A percentile compares a stretch with the other conserved stretches of the same genome.
Evolutionary conservation across 2,329 filamentous ascomycete genomes (phyloP).

Genomic region (Sclerotinia sclerotiorum): DNA sequence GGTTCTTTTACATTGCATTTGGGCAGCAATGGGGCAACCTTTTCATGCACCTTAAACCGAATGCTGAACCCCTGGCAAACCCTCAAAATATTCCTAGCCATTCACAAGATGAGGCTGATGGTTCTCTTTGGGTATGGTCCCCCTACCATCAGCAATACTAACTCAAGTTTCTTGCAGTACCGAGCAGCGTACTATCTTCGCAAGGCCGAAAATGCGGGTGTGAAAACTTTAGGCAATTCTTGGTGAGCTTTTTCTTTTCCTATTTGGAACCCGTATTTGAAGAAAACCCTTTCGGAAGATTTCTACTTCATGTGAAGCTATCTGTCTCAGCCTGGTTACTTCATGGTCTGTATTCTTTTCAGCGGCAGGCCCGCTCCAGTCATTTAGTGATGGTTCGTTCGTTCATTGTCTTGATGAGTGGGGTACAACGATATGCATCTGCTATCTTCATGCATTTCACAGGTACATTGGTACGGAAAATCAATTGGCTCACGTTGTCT

Average conservation of each 20-base stretch:
- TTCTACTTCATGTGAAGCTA: conserved; percentile 15
- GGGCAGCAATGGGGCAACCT: conserved; percentile 47
- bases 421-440: conserved; percentile 20
- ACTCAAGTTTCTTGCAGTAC: conserved; percentile 53
- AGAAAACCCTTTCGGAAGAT: neutral
- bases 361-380: conserved; percentile 20
- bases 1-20: conserved; percentile 41
- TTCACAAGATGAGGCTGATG: conserved; percentile 49
- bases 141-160: conserved; percentile 1
- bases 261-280: neutral
- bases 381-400: conserved; percentile 26
- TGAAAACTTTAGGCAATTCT: conserved; percentile 88
- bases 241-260: conserved; percentile 63
- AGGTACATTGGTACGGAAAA: conserved; percentile 19
- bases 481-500: conserved; percentile 19
- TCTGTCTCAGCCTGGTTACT: conserved; percentile 9
- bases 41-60: conserved; percentile 20
- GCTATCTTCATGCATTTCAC: conserved; percentile 9
- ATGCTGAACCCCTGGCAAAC: conserved; percentile 25
- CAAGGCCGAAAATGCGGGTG: conserved; percentile 82
- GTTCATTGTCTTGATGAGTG: conserved; percentile 27
- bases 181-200: conserved; percentile 87
- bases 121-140: conserved; percentile 14
- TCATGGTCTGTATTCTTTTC: conserved; percentile 11
- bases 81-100: conserved; percentile 32